Evolutionary conservation across 345 rosid species (phyloP).

Genomic region (Eucalyptus regnans): DNA sequence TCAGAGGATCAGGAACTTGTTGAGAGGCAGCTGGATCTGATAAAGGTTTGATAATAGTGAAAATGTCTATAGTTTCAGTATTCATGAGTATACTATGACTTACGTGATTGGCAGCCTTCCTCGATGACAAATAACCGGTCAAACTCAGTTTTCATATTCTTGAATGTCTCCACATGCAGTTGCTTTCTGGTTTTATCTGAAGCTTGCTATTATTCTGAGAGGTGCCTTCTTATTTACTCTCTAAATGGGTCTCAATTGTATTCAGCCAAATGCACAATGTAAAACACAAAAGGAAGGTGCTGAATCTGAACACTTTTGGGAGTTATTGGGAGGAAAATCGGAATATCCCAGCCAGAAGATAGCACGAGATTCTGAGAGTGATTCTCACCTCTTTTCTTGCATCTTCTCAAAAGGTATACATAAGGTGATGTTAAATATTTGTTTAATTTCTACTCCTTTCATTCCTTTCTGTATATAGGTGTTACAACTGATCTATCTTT

Average conservation of each 20-base stretch:
- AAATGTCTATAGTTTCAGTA: background rate
- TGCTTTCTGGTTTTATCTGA: background rate
- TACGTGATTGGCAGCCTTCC: background rate
- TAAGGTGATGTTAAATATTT: background rate
- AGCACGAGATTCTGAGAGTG: constrained; percentile 64
- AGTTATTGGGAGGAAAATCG: constrained; percentile 69
- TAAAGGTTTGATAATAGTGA: constrained; percentile 49
- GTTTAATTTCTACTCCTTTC: background rate
- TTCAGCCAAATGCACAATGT: constrained; percentile 79
- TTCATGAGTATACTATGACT: background rate
- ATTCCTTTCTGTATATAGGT: background rate
- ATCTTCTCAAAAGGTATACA: constrained; percentile 52
- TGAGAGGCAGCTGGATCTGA: constrained; percentile 93
- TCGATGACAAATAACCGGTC: background rate
- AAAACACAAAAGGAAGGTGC: constrained; percentile 92
- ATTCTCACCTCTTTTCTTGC: constrained; percentile 93
- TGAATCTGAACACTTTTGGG: constrained; percentile 93
- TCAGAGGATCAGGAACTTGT: constrained; percentile 74
- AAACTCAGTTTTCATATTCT: background rate
- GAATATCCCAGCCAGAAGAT: constrained; percentile 78
- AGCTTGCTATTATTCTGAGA: background rate
- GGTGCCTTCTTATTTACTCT: background rate
- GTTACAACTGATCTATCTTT: constrained; percentile 2
- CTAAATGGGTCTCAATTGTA: constrained; percentile 4
- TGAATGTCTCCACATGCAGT: background rate